Conservation (phyloP, 2,329 filamentous ascomycete genomes). For the Colletotrichum sp. region DNA sequence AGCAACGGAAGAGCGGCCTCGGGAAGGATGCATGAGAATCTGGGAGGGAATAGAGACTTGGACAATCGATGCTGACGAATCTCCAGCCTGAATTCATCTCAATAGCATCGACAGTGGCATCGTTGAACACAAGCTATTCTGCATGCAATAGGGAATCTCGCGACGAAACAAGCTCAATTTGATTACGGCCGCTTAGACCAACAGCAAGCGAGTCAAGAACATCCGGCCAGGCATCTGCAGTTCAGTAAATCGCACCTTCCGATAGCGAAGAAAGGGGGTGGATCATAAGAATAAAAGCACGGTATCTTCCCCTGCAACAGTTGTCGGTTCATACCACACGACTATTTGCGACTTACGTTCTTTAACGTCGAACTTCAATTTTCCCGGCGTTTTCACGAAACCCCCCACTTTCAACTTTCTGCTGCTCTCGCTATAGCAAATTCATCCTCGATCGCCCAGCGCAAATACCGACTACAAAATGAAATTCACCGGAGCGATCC, state of each 20-base stretch:
- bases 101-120: rapidly evolving
- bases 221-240: background rate
- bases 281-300: background rate
- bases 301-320: background rate
- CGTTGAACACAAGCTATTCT: background rate
- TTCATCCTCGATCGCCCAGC: rapidly evolving
- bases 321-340: rapidly evolving
- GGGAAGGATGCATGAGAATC: background rate
- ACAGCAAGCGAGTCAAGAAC: background rate
- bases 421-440: rapidly evolving
- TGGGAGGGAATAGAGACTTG: background rate
- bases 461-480: background rate
- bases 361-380: rapidly evolving
- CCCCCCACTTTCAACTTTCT: background rate
- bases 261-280: background rate
- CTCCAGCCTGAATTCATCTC: background rate
- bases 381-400: background rate
- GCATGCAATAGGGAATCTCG: background rate
- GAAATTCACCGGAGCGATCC: background rate
- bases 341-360: rapidly evolving
- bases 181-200: background rate
- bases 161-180: background rate
- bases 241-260: background rate
- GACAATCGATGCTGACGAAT: background rate
- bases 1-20: background rate